These are phyloP conservation scores for Crithidia thermophila DNA, from an alignment of 208 protist species.

Conservation along the genomic window DNA sequence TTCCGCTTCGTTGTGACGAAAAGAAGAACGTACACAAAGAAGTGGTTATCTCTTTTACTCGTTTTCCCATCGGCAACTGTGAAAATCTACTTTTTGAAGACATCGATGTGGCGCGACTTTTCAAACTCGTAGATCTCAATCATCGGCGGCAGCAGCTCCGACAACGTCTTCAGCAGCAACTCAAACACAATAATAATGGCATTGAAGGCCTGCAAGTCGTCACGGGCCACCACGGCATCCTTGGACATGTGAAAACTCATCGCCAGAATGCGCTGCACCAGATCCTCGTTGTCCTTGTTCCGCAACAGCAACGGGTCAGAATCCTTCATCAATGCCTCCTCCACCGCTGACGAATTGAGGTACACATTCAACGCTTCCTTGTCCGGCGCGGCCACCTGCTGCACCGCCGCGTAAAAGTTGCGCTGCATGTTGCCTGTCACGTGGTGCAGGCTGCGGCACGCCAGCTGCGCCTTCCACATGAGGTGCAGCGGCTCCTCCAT, in stretches of 20 bases:
- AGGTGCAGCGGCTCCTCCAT: slow-evolving; percentile 43
- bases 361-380: slow-evolving; percentile 42
- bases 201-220: slow-evolving; percentile 51
- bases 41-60: no score
- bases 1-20: no score
- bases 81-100: slow-evolving; percentile 2
- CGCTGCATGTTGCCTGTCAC: slow-evolving; percentile 69
- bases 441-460: slow-evolving; percentile 46
- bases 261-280: slow-evolving; percentile 42
- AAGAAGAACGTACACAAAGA: no score
- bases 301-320: slow-evolving; percentile 14
- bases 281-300: slow-evolving; percentile 27
- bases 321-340: slow-evolving; percentile 24
- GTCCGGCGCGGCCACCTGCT: slow-evolving; percentile 34
- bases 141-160: slow-evolving; percentile 40
- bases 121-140: slow-evolving; percentile 58
- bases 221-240: slow-evolving; percentile 28
- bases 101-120: slow-evolving; percentile 36
- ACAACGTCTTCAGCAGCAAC: slow-evolving; percentile 40
- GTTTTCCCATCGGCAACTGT: no score
- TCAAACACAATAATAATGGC: slow-evolving; percentile 43
- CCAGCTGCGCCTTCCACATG: slow-evolving; percentile 45
- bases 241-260: slow-evolving; percentile 57
- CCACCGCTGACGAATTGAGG: slow-evolving; percentile 34
- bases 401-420: slow-evolving; percentile 61